Base-by-base conservation (phyloP, 306 rosid species). In the Nissolia schottii region DNA sequence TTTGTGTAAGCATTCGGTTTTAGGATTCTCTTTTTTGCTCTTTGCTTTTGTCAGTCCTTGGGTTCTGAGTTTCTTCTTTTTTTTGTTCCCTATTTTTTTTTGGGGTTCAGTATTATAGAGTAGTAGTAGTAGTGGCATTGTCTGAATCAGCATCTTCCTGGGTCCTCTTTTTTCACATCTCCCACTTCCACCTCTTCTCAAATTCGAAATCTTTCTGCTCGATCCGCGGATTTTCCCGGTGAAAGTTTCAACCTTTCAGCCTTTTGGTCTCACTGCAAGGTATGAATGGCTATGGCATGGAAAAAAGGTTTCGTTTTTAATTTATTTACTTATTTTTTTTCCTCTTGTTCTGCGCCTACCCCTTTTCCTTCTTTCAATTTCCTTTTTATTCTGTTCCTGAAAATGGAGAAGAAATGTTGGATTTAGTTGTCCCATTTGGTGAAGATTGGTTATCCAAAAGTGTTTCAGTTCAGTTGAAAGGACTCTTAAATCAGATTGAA, bases 31-130 rank as follows among this genome's bases (percentile, higher is more conserved):
- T 81, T 60, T 79, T 46, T 79, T 35, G 45, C 86, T 77, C 81
- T 74, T 77, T 46, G 71, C 88, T 53, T 71, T 81, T 88, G 92
- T 93, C 92, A 85, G 92, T 82, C 85, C 77, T 88, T 73, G 83
- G 85, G 85, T 80, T 77, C 81, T 74, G 85, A 69, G 78, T 72
- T 60, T 67, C 43, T 64, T 51, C 71, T 77, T 50, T 54, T 71
- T 53, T 63, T 73, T 75, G n/a, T n/a, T n/a, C n/a, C n/a, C n/a
- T 2, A 40, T 43, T 43, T 71, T 32, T 60, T 75, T 69, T 50
- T 45, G 32, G 87, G 85, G 87, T 88, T 79, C 75, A 58, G 80
- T 85, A 84, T 73, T n/a, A n/a, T 45, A 45, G n/a, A n/a, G 51
- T 15, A 15, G 40, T 34, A 7, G 15, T 51, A 61, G 59, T 22